These are phyloP conservation scores for Apiospora kogelbergensis DNA, from an alignment of 2,329 filamentous ascomycete genomes.

Conservation along the genomic window DNA sequence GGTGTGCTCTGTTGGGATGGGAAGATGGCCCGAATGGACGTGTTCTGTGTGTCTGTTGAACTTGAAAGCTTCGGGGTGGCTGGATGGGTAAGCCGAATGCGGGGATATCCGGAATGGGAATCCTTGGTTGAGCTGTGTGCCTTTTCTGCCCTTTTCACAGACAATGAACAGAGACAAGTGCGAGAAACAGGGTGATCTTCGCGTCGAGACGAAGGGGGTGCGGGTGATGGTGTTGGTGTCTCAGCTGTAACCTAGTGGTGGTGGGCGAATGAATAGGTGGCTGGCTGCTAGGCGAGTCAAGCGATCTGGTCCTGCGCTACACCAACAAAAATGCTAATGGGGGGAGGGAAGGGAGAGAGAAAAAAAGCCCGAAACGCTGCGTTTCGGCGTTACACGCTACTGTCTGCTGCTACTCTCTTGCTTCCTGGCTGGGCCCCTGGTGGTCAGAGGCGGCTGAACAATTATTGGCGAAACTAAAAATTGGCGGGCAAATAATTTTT, in stretches of 20 bases:
- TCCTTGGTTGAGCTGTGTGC: background rate
- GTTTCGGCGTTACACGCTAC: slow-evolving; percentile 3
- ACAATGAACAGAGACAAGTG: background rate
- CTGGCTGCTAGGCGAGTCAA: background rate
- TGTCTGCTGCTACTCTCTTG: background rate
- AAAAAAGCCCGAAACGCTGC: slow-evolving; percentile 2
- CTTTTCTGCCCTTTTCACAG: background rate
- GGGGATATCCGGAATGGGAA: slow-evolving; percentile 6
- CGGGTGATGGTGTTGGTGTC: slow-evolving; percentile 4
- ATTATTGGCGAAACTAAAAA: background rate
- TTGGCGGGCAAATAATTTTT: background rate
- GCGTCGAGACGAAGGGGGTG: slow-evolving; percentile 7
- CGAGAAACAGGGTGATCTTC: background rate
- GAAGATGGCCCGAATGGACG: background rate
- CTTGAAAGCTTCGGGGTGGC: background rate
- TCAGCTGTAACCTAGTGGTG: slow-evolving; percentile 3
- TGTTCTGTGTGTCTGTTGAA: background rate
- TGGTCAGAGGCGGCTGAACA: background rate
- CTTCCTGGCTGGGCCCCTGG: no score
- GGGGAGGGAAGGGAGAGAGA: no score
- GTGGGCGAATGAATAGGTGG: slow-evolving; percentile 3
- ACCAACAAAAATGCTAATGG: background rate
- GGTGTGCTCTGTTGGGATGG: background rate
- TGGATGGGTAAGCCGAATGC: slow-evolving; percentile 1
- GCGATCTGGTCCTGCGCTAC: slow-evolving; percentile 2